Evolutionary conservation across 805 yeast species (phyloP).

Genomic region (Tetrapisispora iriomotensis): DNA sequence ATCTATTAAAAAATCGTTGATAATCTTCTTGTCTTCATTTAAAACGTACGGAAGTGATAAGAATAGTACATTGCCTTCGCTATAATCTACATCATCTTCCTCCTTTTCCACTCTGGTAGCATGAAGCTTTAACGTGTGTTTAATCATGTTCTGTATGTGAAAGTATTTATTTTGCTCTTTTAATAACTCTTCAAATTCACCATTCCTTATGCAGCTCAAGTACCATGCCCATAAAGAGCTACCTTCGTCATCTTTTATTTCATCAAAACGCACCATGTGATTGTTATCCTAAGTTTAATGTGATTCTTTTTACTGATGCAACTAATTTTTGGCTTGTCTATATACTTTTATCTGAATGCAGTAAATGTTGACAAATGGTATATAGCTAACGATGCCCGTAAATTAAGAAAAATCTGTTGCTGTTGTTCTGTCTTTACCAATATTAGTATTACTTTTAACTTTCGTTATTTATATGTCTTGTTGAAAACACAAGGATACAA

Average conservation of each 20-base stretch:
- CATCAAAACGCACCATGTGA: conserved; percentile 2
- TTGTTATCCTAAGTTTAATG: no score
- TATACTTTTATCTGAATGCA: no score
- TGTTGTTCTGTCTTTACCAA: no score
- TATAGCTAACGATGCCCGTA: no score
- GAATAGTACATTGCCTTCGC: conserved; percentile 16
- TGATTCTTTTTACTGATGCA: no score
- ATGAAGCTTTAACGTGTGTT: neutral
- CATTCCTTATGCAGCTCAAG: conserved; percentile 27
- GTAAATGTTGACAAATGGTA: no score
- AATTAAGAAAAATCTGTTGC: no score
- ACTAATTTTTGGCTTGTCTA: no score
- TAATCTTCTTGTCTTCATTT: conserved; percentile 21
- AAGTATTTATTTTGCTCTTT: conserved; percentile 20
- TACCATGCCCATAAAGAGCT: conserved; percentile 30
- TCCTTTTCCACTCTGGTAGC: neutral
- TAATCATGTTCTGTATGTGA: conserved; percentile 18
- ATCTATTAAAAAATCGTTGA: conserved; percentile 25
- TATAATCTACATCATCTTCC: conserved; percentile 1
- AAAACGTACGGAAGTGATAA: conserved; percentile 28
- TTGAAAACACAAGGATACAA: no score
- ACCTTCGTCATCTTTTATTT: conserved; percentile 1
- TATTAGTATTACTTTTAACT: no score
- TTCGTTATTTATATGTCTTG: no score
- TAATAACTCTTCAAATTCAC: conserved; percentile 29